These are phyloP conservation scores for Monosiga brevicollis DNA, from an alignment of 78 protist genomes.

Conservation along the genomic window DNA sequence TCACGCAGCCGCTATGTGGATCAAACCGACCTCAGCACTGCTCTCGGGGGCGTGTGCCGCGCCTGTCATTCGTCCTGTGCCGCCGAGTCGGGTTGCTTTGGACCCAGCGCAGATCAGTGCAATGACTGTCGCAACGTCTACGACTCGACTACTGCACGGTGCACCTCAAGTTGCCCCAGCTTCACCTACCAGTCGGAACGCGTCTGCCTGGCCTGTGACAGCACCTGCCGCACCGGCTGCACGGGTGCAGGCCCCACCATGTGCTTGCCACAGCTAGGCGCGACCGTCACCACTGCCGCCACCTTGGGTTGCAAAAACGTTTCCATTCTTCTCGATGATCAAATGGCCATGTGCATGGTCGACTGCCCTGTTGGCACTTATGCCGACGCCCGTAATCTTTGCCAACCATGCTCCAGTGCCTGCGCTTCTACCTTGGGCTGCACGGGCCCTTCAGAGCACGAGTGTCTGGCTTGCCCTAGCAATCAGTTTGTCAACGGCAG, in stretches of 20 bases:
- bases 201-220: background rate
- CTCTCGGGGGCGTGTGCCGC: background rate
- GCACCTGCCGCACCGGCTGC: background rate
- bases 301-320: no score
- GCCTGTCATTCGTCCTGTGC: background rate
- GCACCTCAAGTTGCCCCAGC: background rate
- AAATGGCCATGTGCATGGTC: no score
- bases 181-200: background rate
- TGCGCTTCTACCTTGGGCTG: no score
- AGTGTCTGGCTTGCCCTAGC: no score
- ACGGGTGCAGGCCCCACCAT: background rate
- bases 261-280: no score
- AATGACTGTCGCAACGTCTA: background rate
- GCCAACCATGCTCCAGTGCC: no score
- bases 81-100: background rate
- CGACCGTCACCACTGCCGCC: no score
- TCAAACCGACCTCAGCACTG: background rate
- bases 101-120: background rate
- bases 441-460: no score
- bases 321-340: no score
- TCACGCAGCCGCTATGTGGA: background rate
- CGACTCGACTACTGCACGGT: background rate
- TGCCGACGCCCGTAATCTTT: no score
- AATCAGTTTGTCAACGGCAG: no score
- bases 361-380: no score